Conservation (phyloP, 129 eudicot genomes). For the Helianthus annuus region HanXRQr2.0-SUNRISE NC_035448.2:100593973-100594472, state of each 20-base stretch:
- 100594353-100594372: background rate
- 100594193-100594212: background rate
- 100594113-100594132: background rate
- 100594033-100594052: background rate
- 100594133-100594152: background rate
- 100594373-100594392: background rate
- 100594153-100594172: background rate
- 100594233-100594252: background rate
- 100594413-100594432: background rate
- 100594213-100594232: too few species aligned
- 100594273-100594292: background rate
- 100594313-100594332: background rate
- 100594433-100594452: background rate
- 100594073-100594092: background rate
- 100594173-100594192: background rate
- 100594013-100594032: background rate
- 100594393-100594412: too few species aligned
- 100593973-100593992: slow-evolving; percentile 89
- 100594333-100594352: background rate
- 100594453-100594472: too few species aligned
- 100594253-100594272: background rate
- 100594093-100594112: background rate
- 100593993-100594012: slow-evolving; percentile 74
- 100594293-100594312: background rate
- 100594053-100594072: background rate